These are phyloP conservation scores for Colletotrichum viniferum DNA, from an alignment of 2,329 filamentous ascomycete genomes.

Conservation along the genomic window DNA sequence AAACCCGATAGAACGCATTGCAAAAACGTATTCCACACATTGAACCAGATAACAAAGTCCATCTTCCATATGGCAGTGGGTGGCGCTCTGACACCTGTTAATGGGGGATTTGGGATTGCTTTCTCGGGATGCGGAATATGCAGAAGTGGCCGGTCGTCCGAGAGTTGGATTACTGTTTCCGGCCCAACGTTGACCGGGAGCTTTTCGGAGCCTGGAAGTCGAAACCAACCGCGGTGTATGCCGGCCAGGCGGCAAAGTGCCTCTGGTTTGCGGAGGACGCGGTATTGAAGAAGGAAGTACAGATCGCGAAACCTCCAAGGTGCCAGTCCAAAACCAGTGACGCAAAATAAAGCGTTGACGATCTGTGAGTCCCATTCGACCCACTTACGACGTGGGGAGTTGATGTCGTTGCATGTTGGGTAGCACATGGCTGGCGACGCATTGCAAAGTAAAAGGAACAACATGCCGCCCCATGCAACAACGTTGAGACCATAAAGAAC, in stretches of 20 bases:
- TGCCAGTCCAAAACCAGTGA: constrained; percentile 82
- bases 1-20: constrained; percentile 75
- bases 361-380: constrained; percentile 86
- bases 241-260: constrained; percentile 73
- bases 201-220: constrained; percentile 68
- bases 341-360: constrained; percentile 82
- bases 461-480: constrained; percentile 89
- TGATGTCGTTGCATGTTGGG: constrained; percentile 71
- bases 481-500: constrained; percentile 82
- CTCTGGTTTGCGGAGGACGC: constrained; percentile 54
- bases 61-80: constrained; percentile 76
- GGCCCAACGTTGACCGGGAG: constrained; percentile 60
- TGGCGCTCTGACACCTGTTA: constrained; percentile 73
- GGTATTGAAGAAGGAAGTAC: constrained; percentile 73
- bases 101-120: constrained; percentile 68
- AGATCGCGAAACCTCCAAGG: constrained; percentile 86
- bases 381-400: constrained; percentile 81
- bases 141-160: constrained; percentile 40
- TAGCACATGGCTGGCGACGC: constrained; percentile 75
- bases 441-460: constrained; percentile 83
- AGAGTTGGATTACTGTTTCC: constrained; percentile 48
- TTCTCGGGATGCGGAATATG: constrained; percentile 66
- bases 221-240: constrained; percentile 78
- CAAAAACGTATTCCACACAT: constrained; percentile 79
- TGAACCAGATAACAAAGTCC: constrained; percentile 80